These are phyloP conservation scores for Cladosporium austrohemisphaericum DNA, from an alignment of 2,329 filamentous ascomycete genomes.

Conservation along the genomic window DNA sequence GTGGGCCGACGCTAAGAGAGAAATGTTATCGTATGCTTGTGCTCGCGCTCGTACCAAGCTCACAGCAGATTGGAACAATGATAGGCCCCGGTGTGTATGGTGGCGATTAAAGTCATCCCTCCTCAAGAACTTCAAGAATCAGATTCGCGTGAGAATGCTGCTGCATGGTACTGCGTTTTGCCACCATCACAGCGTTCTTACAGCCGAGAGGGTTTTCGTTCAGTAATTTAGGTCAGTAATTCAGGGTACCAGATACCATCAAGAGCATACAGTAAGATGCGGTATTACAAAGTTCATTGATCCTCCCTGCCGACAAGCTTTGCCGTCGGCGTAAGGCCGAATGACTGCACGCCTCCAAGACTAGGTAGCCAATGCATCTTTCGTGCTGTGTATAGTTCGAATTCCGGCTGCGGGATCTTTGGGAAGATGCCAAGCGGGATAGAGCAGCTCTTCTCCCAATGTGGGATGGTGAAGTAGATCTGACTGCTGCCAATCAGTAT, in stretches of 20 bases:
- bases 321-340: not conserved
- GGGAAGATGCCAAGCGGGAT: constrained; percentile 20
- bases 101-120: no score
- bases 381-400: constrained; percentile 14
- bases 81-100: no score
- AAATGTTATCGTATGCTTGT: no score
- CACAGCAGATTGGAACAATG: no score
- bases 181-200: no score
- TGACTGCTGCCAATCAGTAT: not conserved
- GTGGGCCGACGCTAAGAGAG: no score
- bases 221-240: no score
- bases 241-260: not conserved
- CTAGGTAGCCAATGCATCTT: not conserved
- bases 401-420: constrained; percentile 18
- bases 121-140: no score
- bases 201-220: no score
- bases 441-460: not conserved
- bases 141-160: no score
- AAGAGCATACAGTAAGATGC: not conserved
- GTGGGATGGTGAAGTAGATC: not conserved
- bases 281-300: not conserved
- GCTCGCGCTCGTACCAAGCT: no score
- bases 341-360: not conserved
- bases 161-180: no score
- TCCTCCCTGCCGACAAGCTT: not conserved